Conservation (phyloP, 805 yeast genomes). For the Lipomyces yamadae region DNA sequence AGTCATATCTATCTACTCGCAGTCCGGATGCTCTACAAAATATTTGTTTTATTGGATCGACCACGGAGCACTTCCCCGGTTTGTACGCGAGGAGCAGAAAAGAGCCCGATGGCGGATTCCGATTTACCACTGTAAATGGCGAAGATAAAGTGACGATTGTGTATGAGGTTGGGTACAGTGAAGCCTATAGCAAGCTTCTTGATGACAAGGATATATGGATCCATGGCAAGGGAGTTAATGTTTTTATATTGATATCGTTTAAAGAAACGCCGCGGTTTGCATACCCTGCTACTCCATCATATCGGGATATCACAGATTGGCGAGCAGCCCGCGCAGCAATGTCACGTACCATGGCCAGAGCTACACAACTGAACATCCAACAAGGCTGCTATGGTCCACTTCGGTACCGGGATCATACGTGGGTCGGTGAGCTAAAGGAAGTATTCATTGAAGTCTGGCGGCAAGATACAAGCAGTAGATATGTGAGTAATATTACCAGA, state of each 20-base stretch:
- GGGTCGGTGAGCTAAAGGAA: no score
- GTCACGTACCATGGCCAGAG: no score
- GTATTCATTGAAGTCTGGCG: no score
- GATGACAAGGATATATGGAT: slow-evolving; percentile 5
- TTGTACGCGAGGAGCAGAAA: background rate
- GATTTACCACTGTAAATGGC: background rate
- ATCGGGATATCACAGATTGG: slow-evolving; percentile 6
- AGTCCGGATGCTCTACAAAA: slow-evolving; percentile 1
- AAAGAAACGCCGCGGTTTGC: slow-evolving; percentile 6
- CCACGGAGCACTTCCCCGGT: background rate
- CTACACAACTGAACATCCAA: no score
- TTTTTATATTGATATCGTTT: background rate
- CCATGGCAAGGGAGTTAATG: slow-evolving; percentile 4
- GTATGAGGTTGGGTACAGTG: slow-evolving; percentile 3
- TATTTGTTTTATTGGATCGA: background rate
- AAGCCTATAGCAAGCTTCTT: background rate
- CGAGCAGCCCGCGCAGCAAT: no score
- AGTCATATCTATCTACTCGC: background rate
- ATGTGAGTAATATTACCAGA: no score
- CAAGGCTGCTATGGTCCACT: no score
- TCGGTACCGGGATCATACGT: no score
- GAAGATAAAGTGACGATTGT: background rate
- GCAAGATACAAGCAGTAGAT: no score
- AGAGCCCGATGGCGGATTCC: slow-evolving; percentile 2
- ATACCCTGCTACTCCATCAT: slow-evolving; percentile 3